Conservation (phyloP, 345 rosid genomes). For the Populus euphratica region DNA sequence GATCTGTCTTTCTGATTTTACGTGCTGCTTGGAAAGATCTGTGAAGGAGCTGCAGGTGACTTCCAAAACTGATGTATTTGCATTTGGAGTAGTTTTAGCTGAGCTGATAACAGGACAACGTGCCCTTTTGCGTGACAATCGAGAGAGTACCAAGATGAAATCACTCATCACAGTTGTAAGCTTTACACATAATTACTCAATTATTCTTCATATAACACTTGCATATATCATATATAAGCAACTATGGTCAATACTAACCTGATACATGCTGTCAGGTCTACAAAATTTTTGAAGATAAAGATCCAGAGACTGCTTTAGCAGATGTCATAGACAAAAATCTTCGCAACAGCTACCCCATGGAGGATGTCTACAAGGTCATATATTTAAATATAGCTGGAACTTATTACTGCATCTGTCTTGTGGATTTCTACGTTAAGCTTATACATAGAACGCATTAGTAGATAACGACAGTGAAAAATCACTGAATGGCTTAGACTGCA, state of each 20-base stretch:
- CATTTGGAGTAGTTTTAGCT: slow-evolving; percentile 62
- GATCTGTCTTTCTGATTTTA: neutral
- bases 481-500: too few species aligned
- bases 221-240: too few species aligned
- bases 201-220: neutral
- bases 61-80: slow-evolving; percentile 57
- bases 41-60: slow-evolving; percentile 67
- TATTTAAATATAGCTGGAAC: too few species aligned
- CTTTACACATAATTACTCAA: neutral
- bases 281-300: slow-evolving; percentile 37
- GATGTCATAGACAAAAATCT: slow-evolving; percentile 44
- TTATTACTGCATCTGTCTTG: too few species aligned
- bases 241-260: too few species aligned
- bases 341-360: slow-evolving; percentile 42
- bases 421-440: too few species aligned
- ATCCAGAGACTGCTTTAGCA: slow-evolving; percentile 43
- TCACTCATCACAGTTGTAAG: slow-evolving; percentile 49
- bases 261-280: slow-evolving; percentile 27
- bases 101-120: slow-evolving; percentile 65
- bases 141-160: slow-evolving; percentile 44
- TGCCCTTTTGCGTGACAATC: slow-evolving; percentile 48
- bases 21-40: slow-evolving; percentile 37
- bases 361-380: slow-evolving; percentile 45
- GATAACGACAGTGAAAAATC: too few species aligned
- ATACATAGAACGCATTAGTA: too few species aligned